Conservation (phyloP, 352 stramenopile genomes). For the Phytophthora pistaciae region DNA sequence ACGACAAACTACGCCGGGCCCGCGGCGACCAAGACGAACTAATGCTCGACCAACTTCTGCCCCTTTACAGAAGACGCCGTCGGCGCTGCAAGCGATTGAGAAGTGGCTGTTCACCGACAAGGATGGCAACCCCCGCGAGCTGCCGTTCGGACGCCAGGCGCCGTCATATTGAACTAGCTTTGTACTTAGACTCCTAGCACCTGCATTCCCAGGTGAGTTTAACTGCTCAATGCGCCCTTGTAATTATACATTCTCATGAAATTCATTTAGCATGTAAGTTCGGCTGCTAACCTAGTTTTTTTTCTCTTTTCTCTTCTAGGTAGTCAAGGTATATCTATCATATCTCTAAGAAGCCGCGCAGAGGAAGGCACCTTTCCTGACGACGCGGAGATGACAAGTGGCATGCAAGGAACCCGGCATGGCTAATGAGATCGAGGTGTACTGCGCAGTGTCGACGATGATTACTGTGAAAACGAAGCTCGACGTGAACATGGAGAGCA, state of each 20-base stretch:
- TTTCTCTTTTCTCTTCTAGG: too few species aligned
- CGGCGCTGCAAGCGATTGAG: constrained; percentile 51
- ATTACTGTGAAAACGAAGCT: not conserved
- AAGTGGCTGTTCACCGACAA: constrained; percentile 69
- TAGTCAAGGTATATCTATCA: too few species aligned
- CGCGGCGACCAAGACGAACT: constrained; percentile 26
- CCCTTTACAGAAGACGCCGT: constrained; percentile 36
- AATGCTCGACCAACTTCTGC: constrained; percentile 13
- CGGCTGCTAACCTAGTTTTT: not conserved
- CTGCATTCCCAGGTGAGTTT: not conserved
- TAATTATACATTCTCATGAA: not conserved
- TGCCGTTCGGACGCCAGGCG: constrained; percentile 39
- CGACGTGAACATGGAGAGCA: not conserved
- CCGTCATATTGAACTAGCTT: constrained; percentile 39
- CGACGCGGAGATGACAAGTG: too few species aligned
- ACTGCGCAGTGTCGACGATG: not conserved
- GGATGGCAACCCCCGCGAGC: constrained; percentile 42
- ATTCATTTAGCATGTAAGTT: not conserved
- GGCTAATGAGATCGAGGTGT: not conserved
- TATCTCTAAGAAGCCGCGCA: too few species aligned
- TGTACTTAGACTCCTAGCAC: constrained; percentile 13
- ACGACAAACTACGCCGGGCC: constrained; percentile 20
- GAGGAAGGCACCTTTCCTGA: too few species aligned
- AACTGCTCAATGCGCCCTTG: constrained; percentile 2
- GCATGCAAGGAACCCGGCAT: too few species aligned